Base-by-base conservation (phyloP, 805 yeast genomes). In the Jamesozyma hellenica region DNA sequence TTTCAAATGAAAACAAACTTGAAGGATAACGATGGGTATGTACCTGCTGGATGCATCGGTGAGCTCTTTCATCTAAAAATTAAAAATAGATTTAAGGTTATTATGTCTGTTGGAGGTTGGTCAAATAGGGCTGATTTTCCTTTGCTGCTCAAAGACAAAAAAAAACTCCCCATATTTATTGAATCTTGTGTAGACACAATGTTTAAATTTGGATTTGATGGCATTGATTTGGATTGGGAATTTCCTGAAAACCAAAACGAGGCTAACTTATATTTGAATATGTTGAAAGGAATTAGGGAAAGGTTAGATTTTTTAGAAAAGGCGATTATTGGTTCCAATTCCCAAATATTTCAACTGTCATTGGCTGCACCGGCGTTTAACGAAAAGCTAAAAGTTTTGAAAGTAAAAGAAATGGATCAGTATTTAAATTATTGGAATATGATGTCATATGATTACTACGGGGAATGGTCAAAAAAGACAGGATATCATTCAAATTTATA, bases 211-310 rank as follows among this genome's bases (percentile, higher is more conserved):
- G 79, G 82, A 0, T 78, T 92, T 52, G 96, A 92, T 57, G 97
- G 98, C 0, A 64, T 90, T 34, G 97, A 92, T 58, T 63, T 90
- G 23, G 98, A 90, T 61, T 90, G 96, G 96, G 98, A 90, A 60
- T 90, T 78, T 52, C 95, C 96, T 0, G 55, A 59, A 7, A 66
- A 57, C 32, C 51, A 54, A 3, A 21, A 36, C 3, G 78, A 82
- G 44, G 75, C 76, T 1, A 35, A 49, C 0, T 53, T 58, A 29
- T 68, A 75, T 44, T 63, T 71, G 1, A 50, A 54, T 4, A 45
- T 85, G 30, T 57, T 81, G 15, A 48, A 50, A 32, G 43, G 40
- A 13, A 48, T 77, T 19, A 65, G 76, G 32, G 33, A 13, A 1
- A 65, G 52, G 26, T 54, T 82, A 40, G 61, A 66, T 41, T 30